Evolutionary conservation across 495 filamentous ascomycete species (phyloP), one percentile per base, ranked within the genome.

Genomic region (Hypoxylon cercidicola): DNA sequence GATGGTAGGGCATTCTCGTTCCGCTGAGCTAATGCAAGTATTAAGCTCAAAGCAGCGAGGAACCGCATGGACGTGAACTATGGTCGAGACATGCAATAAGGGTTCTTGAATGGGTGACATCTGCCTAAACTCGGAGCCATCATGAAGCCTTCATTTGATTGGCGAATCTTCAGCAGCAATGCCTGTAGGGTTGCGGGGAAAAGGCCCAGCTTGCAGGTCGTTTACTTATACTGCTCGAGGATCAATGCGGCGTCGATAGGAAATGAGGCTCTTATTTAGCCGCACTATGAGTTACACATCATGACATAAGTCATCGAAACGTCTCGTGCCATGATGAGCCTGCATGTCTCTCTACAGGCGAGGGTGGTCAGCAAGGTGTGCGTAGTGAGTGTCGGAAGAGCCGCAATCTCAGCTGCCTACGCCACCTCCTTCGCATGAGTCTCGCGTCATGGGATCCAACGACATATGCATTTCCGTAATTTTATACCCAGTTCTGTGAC

Each of bases 241-340:
- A 15, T 16, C 39, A n/a, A 41, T 41, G 39, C n/a, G 13, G 15
- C 39, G 39, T 41, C 5, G 5, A 41, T 16, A 15, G n/a, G 5
- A 41, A n/a, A 1, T 41, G 39, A 41, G 39, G 39, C 39, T 41
- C 39, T 41, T 41, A 16, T 41, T 41, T 6, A 16, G 39, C n/a
- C 39, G 39, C 39, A 41, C 39, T 16, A 41, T 6, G 4, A 6
- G 16, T 41, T 41, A 16, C 39, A 41, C 39, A 41, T 41, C 39
- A 15, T 16, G 13, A 41, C n/a, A 41, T 41, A 16, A 41, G 39
- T 12, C 39, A 16, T 16, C 5, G n/a, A n/a, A 1, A 7, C 16
- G 57, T 66, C 57, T 66, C 62, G 62, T 60, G 57, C 47, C 40
- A 41, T 40, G 28, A 28, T n/a, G n/a, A n/a, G 35, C 52, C 60